phyloP scores from a whole-genome alignment of 108 stramenopile species.

The Cyclotella choctawhatcheeana region DNA sequence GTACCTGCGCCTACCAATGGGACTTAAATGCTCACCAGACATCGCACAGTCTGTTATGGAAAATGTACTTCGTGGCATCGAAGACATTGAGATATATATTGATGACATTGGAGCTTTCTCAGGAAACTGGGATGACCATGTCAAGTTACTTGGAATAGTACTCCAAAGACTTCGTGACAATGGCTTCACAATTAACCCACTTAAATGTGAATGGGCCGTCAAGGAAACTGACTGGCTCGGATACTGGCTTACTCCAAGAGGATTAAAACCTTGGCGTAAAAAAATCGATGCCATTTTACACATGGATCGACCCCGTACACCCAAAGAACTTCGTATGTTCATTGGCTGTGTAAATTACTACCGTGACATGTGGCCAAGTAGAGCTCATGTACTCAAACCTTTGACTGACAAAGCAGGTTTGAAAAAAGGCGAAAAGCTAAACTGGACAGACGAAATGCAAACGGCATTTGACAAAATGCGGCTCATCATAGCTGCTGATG shows the following conservation, averaged over 20 bases:
- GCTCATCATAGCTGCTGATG: constrained; percentile 28
- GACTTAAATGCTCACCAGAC: constrained; percentile 27
- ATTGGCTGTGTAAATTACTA: constrained; percentile 55
- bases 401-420: constrained; percentile 32
- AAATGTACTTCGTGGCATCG: constrained; percentile 27
- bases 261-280: constrained; percentile 58
- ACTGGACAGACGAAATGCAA: constrained; percentile 38
- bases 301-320: constrained; percentile 27
- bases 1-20: constrained; percentile 15
- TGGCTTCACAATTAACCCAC: constrained; percentile 54
- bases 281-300: constrained; percentile 48
- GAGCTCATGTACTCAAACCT: constrained; percentile 55
- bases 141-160: constrained; percentile 6
- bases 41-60: constrained; percentile 48
- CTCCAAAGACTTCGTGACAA: constrained; percentile 29
- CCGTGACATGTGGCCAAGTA: constrained; percentile 49
- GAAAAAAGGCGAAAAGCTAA: constrained; percentile 23
- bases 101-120: constrained; percentile 40
- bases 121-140: constrained; percentile 19
- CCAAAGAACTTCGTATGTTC: constrained; percentile 41
- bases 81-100: constrained; percentile 43
- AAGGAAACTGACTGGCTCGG: constrained; percentile 69
- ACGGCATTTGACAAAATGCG: constrained; percentile 44
- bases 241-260: constrained; percentile 59
- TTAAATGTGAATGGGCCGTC: constrained; percentile 64